Evolutionary conservation across 2,329 filamentous ascomycete genomes (phyloP).

Genomic region (Blastomyces gilchristii): DNA sequence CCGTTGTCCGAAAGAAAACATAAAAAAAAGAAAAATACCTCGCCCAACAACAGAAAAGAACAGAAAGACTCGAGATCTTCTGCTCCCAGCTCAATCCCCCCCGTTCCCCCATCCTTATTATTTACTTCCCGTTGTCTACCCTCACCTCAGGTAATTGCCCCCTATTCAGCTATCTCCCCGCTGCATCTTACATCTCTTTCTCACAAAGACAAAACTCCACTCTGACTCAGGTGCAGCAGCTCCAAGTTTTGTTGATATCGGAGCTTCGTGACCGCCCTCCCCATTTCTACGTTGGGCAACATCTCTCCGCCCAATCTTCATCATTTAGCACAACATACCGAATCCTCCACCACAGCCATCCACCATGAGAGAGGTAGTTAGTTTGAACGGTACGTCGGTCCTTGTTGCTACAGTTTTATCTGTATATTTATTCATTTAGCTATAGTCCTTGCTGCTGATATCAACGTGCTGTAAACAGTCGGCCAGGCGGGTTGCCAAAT

Average conservation of each 20-base stretch:
- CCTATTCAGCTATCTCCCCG: neutral
- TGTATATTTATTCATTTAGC: neutral
- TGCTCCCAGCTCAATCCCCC: neutral
- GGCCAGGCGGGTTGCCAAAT: constrained; percentile 99
- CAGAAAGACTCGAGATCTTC: too few species aligned
- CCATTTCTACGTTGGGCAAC: neutral
- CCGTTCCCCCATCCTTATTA: neutral
- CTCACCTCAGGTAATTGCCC: neutral
- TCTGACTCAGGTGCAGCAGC: neutral
- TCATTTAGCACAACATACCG: neutral
- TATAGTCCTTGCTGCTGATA: constrained; percentile 26
- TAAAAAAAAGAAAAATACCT: too few species aligned
- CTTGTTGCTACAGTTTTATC: neutral
- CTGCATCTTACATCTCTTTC: neutral
- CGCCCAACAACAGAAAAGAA: too few species aligned
- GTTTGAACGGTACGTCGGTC: constrained; percentile 75
- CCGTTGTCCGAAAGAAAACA: too few species aligned
- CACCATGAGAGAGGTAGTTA: constrained; percentile 99
- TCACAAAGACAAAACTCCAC: too few species aligned
- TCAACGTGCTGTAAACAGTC: constrained; percentile 49
- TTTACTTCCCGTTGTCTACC: neutral
- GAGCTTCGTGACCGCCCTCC: neutral
- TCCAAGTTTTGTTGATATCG: neutral
- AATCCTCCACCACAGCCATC: constrained; percentile 10
- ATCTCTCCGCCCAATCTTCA: neutral